Base-by-base conservation (phyloP, 2,329 filamentous ascomycete genomes). In the Aspergillus sp. region DNA sequence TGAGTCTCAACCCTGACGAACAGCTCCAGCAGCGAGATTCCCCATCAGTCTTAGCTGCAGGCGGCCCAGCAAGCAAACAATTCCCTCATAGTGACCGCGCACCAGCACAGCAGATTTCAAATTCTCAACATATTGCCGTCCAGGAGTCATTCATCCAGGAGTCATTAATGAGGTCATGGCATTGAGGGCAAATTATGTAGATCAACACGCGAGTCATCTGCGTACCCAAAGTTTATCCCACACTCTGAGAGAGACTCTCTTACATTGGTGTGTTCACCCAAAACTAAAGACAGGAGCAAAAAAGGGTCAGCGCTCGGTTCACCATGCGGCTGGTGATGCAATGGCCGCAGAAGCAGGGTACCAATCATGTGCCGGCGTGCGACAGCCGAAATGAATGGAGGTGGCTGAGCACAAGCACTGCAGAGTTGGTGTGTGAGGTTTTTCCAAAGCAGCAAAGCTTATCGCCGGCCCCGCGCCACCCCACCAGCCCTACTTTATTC, bases 21-120 rank as follows among this genome's bases (percentile, higher is more conserved):
- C 40, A 47, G 44, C 56, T 55, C 41, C 37, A 48, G 49, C 19
- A 50, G 46, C 54, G 60, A 65, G 51, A 57, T 64, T 54, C 63
- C 63, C 44, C 41, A 58, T 64, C 57, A 12, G 63, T 65, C 48
- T 49, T 65, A 65, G 63, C 47, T 52, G 52, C 30, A 45, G 47
- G 44, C 61, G 54, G 61, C 42, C 39, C 45, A 61, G 40, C 60
- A 54, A 60, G 47, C 33, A 42, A 64, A 58, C 60, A 62, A 65
- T 65, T 65, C 63, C 63, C 63, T 64, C 63, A 65, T 65, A 65
- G 22, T 33, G 33, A 30, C 27, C 17, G 24, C n/a, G 19, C 27
- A 53, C 20, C 12, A 13, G 20, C 5, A 11, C 11, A 41, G 40
- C 46, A 24, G 42, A 30, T 30, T 30, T 30, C 27, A 12, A 30